Evolutionary conservation across 352 stramenopile species (phyloP), one percentile per base, ranked within the genome.

Genomic region (Phytophthora pisi): DNA sequence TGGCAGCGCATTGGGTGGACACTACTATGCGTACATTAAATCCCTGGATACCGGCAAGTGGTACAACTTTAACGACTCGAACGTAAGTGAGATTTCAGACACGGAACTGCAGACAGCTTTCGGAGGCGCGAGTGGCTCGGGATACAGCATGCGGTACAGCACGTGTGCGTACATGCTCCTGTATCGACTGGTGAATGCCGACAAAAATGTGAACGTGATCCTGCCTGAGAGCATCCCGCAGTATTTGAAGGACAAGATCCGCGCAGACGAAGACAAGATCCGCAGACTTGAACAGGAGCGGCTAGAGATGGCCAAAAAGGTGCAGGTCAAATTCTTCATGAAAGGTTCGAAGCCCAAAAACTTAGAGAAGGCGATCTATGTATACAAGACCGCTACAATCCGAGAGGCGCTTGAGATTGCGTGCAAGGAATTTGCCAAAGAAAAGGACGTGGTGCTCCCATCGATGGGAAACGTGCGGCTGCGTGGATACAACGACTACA

Each of bases 1-100:
- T 36, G 94, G 94, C n/a, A 97, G 93, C 53, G 92, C 94, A 2
- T 68, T 96, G 20, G 89, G 90, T 23, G 94, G 94, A 10, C 94
- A 98, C 72, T 98, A 98, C 74, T 98, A 97, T 68, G 92, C 93
- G 24, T 98, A 97, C 77, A 98, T 98, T 64, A 94, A 93, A 62
- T 91, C 84, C 57, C 75, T 95, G 23, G 89, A 94, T 51, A 84
- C 66, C 8, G 86, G 74, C 38, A 87, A 88, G 53, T 97, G 89
- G 89, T 95, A 90, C 69, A 92, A 96, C 56, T 96, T 96, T 47
- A 96, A 96, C 51, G 89, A 96, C 58, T 91, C 84, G 15, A 91
- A 72, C 23, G 87, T 95, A 34, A 88, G 66, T n/a, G 80, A 90
- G 43, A 88, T 95, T 50, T 90, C 86, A 34, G 85, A 94, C 43